phyloP scores from a whole-genome alignment of 805 yeast genomes.

The Pichia membranifaciens region DNA sequence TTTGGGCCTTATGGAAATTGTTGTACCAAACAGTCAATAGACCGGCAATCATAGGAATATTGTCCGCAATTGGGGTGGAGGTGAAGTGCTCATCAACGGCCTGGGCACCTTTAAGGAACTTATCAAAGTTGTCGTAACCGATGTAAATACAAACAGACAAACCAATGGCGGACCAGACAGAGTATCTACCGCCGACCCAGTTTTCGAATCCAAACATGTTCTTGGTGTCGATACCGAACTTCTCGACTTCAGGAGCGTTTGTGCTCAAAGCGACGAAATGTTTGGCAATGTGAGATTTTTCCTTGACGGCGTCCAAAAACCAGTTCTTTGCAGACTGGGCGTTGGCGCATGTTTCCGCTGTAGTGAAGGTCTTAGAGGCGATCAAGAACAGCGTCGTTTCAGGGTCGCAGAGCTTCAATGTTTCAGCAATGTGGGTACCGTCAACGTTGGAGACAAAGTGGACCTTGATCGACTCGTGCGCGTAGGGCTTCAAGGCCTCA shows the following conservation, averaged over 20 bases:
- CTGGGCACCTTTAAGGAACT: conserved; percentile 94
- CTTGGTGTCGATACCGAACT: conserved; percentile 94
- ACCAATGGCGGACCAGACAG: conserved; percentile 99
- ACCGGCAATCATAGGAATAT: conserved; percentile 93
- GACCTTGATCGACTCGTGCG: conserved; percentile 64
- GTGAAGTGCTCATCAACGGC: conserved; percentile 90
- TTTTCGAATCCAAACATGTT: conserved; percentile 98
- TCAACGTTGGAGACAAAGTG: conserved; percentile 98
- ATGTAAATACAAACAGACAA: conserved; percentile 90
- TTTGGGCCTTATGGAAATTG: conserved; percentile 97
- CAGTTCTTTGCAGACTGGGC: conserved; percentile 93
- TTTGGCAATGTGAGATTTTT: conserved; percentile 75
- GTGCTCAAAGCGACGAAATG: conserved; percentile 97
- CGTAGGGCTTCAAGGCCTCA: conserved; percentile 90
- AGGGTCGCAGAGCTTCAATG: conserved; percentile 67
- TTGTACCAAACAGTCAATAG: conserved; percentile 95
- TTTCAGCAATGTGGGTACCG: conserved; percentile 95
- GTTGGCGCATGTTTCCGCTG: conserved; percentile 96
- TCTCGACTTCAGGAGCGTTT: conserved; percentile 82
- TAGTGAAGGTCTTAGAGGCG: conserved; percentile 98
- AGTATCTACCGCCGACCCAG: conserved; percentile 99
- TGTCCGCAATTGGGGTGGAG: conserved; percentile 77
- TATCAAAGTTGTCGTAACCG: conserved; percentile 91
- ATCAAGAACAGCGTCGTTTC: conserved; percentile 90
- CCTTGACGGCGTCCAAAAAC: conserved; percentile 66